Evolutionary conservation across 441 rosid genomes (phyloP), one percentile per base, ranked within the genome.

Genomic region (Euphorbia celastroides): DNA sequence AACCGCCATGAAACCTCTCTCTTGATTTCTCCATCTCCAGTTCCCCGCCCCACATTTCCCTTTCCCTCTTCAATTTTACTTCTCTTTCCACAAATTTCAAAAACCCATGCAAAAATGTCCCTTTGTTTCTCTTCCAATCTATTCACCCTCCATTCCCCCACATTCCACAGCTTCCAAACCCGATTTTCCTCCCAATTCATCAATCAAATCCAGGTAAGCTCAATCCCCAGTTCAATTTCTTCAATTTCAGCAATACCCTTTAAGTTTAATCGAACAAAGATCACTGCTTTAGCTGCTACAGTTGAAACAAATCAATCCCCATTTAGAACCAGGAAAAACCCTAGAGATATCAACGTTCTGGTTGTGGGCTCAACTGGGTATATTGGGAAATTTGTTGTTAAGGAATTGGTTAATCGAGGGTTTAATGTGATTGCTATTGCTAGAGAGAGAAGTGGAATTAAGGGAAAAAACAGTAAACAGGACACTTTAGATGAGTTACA

Each of bases 281-380:
- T 81, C 73, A 65, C 68, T n/a, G 87, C 86, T 75, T 71, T 79
- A 13, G 62, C 84, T 10, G 66, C 72, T 13, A 59, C 66, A 51
- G 71, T 66, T 70, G 84, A 82, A 42, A 41, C 70, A 5, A 59
- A 70, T 22, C 54, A 74, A 14, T 64, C 83, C 70, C 75, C 86
- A 6, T 88, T 88, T 60, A 82, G 96, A 75, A 76, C 13, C 17
- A 44, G 56, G 81, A 92, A 84, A 70, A 73, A 31, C 62, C 80
- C 91, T 0, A 66, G 74, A 32, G 96, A 88, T 52, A 72, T 90
- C 44, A 92, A 90, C 73, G 66, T 92, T 62, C 68, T 90, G 62
- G 87, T 88, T 3, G 91, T 82, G 78, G 98, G 96, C 72, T 89
- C 97, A 20, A 93, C 97, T 34, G 98, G 97, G 44, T 93, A 93